A percentile compares a stretch with the other conserved stretches of the same genome.
Conservation (phyloP, 345 rosid genomes). For the Carallia pectinifolia region DNA sequence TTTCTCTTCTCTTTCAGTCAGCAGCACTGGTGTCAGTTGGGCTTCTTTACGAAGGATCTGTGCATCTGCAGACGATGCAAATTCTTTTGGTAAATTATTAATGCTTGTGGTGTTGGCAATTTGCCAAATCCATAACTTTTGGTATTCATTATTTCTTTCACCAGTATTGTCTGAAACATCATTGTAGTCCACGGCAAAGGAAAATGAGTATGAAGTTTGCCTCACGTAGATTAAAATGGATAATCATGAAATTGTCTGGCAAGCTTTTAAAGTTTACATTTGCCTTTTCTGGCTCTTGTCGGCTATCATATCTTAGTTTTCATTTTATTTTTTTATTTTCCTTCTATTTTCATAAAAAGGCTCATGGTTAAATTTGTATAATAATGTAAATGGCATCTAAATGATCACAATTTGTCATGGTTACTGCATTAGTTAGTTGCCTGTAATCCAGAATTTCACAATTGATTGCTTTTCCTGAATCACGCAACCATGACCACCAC, state of each 20-base stretch:
- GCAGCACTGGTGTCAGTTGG: constrained; percentile 92
- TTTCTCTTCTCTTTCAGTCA: constrained; percentile 53
- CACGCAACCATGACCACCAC: not conserved
- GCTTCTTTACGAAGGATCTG: constrained; percentile 93
- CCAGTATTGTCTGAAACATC: not conserved
- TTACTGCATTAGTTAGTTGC: not conserved
- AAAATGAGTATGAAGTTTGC: not conserved
- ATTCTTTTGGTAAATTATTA: constrained; percentile 61
- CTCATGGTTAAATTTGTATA: not conserved
- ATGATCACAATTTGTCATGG: not conserved
- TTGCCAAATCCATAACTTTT: not conserved
- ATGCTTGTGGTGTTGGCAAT: constrained; percentile 2
- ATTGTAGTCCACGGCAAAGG: not conserved
- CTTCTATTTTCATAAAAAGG: not conserved
- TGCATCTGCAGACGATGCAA: constrained; percentile 86
- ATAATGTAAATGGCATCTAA: not conserved
- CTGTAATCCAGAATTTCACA: constrained; percentile 5
- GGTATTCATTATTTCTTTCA: not conserved
- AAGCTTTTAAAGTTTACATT: no score
- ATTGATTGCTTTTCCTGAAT: constrained; percentile 3
- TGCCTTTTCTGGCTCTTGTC: no score
- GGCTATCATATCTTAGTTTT: no score
- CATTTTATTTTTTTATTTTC: no score
- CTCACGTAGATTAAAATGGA: not conserved
- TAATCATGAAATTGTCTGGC: not conserved